Evolutionary conservation across 192 early-diverging fungal species (phyloP), one percentile per base, ranked within the genome.

Genomic region (Backusella tuberculispora): DNA sequence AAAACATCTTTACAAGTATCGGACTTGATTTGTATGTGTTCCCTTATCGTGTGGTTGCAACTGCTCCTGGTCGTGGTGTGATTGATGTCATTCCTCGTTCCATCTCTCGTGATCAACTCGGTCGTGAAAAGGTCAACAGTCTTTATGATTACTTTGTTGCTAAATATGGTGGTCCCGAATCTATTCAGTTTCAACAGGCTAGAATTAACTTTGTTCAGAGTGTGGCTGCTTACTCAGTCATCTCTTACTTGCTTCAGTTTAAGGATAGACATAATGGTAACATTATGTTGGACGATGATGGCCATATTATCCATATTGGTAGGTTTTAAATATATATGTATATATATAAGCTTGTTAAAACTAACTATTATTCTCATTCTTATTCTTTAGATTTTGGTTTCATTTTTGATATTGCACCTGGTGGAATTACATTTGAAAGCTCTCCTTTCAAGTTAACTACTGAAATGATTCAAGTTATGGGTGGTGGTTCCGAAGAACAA

Each of bases 181-280:
- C 95, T 26, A 90, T 97, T 42, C 83, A 86, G 46, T 99, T 95
- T 81, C 93, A 95, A 75, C 92, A 88, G 53, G 97, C 97, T 4
- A 93, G 95, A 47, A 92, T 87, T 76, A 95, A 95, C 81, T 99
- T 99, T 90, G 93, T 99, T 42, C 93, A 95, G 79, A 94, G 92
- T 72, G 88, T 95, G 21, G 98, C 98, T 3, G 94, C 97, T 5
- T 99, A 99, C 83, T 97, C 95, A 29, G 88, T 99, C 26, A 90
- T 99, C 14, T 88, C 96, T 66, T 99, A 95, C 82, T 56, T 99
- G 71, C 85, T 99, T 29, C 97, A 99, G 80, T 95, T 99, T 85
- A 99, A 99, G 82, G 98, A 99, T 86, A 88, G 98, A 26, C 97
- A 99, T 81, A 99, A 99, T 83, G 97, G 97, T 64, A 99, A 99